phyloP scores from a whole-genome alignment of 2,329 filamentous ascomycete species.

The Aspergillus melleus region DNA sequence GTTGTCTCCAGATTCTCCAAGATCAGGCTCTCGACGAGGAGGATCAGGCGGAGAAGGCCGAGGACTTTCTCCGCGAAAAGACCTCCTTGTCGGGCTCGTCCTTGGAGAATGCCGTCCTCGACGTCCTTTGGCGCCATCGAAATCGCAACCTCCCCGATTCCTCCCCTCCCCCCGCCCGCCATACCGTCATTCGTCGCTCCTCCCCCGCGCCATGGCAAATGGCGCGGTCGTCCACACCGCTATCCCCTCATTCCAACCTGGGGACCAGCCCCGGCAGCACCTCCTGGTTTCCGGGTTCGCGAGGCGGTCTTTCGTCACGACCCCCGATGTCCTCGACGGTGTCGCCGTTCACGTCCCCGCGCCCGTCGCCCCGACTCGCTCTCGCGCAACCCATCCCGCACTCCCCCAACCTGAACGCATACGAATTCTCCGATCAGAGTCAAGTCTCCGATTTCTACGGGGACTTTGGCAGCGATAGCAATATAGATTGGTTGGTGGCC shows the following conservation, averaged over 20 bases:
- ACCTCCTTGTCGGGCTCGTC: slow-evolving; percentile 72
- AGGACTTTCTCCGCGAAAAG: slow-evolving; percentile 79
- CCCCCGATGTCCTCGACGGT: slow-evolving; percentile 73
- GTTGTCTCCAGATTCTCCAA: slow-evolving; percentile 85
- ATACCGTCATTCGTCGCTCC: slow-evolving; percentile 83
- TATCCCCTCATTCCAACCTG: slow-evolving; percentile 75
- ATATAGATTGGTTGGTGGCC: slow-evolving; percentile 92
- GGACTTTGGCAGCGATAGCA: slow-evolving; percentile 81
- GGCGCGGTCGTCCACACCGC: slow-evolving; percentile 70
- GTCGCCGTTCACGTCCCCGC: slow-evolving; percentile 91
- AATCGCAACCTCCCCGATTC: slow-evolving; percentile 51
- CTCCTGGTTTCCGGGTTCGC: slow-evolving; percentile 71
- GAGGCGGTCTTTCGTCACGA: slow-evolving; percentile 68
- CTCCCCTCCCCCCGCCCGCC: slow-evolving; percentile 83
- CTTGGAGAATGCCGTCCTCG: slow-evolving; percentile 86
- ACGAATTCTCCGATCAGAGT: slow-evolving; percentile 86
- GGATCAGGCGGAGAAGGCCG: slow-evolving; percentile 89
- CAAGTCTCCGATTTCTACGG: slow-evolving; percentile 84
- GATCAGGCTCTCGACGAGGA: slow-evolving; percentile 83
- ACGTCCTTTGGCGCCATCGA: slow-evolving; percentile 72
- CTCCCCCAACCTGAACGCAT: slow-evolving; percentile 89
- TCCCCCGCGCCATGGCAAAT: slow-evolving; percentile 93
- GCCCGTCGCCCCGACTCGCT: slow-evolving; percentile 86
- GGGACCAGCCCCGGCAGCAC: slow-evolving; percentile 81
- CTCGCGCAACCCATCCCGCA: slow-evolving; percentile 93